These are phyloP conservation scores for Castanospermum australe DNA, from an alignment of 306 rosid species.

Conservation along the genomic window DNA sequence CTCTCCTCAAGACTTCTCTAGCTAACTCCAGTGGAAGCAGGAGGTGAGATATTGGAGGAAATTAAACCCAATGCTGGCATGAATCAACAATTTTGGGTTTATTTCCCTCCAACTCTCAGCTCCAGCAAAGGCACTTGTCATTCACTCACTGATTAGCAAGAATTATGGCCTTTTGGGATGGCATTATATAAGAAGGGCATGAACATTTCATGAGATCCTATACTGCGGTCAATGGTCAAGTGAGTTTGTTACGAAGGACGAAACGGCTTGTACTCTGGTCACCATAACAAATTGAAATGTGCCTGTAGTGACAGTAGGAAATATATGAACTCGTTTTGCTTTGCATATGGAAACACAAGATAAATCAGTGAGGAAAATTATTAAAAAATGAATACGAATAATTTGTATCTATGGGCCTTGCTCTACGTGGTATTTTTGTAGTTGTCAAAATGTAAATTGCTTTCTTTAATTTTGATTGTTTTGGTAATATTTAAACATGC, in stretches of 20 bases:
- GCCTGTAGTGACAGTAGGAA: background rate
- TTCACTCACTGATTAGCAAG: background rate
- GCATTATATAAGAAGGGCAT: background rate
- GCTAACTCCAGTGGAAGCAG: background rate
- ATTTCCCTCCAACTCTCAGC: background rate
- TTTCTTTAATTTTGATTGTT: too few relatives aligned
- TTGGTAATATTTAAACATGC: too few relatives aligned
- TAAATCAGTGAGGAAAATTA: too few relatives aligned
- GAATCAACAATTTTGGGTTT: background rate
- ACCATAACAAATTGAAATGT: background rate
- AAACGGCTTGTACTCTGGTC: background rate
- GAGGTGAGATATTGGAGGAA: conserved; percentile 1
- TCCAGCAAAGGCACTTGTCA: background rate
- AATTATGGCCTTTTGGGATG: background rate
- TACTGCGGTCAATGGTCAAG: background rate
- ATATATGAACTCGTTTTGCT: background rate
- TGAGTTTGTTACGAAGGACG: background rate
- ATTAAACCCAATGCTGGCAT: background rate
- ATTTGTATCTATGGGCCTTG: too few relatives aligned
- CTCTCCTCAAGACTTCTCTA: background rate
- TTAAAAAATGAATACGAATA: too few relatives aligned
- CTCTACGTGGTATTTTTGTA: too few relatives aligned
- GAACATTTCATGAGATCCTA: background rate
- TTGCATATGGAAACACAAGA: too few relatives aligned
- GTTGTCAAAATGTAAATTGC: too few relatives aligned